A percentile compares a stretch with the other conserved stretches of the same genome.
phyloP scores from a whole-genome alignment of 345 rosid genomes.

The Excoecaria cochinchinensis region DNA sequence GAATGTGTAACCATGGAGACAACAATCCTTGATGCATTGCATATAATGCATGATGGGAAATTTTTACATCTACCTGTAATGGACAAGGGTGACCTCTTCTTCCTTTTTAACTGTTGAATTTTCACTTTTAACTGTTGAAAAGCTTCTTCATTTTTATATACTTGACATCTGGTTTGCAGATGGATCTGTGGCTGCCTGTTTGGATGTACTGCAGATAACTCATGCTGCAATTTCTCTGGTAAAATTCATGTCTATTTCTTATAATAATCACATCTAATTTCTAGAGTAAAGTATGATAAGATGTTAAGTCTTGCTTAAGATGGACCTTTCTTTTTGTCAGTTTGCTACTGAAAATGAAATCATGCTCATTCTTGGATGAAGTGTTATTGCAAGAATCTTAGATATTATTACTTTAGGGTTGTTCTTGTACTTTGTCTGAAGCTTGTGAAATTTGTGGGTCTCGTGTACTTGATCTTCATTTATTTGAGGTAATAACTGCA shows the following conservation, averaged over 20 bases:
- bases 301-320: background rate
- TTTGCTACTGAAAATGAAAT: background rate
- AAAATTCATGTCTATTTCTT: slow-evolving; percentile 23
- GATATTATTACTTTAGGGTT: background rate
- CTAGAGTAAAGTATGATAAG: background rate
- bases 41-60: slow-evolving; percentile 94
- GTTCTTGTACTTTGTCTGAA: background rate
- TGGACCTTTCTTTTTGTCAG: background rate
- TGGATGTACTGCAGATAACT: slow-evolving; percentile 91
- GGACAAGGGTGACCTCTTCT: slow-evolving; percentile 55
- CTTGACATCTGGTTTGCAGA: slow-evolving; percentile 47
- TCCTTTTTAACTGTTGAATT: background rate
- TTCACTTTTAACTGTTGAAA: no score
- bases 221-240: slow-evolving; percentile 98
- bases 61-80: slow-evolving; percentile 93
- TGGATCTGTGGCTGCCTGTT: slow-evolving; percentile 70
- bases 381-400: background rate
- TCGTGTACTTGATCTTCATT: background rate
- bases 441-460: background rate
- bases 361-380: background rate
- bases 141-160: background rate
- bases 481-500: background rate
- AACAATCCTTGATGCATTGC: slow-evolving; percentile 89
- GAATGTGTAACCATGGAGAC: slow-evolving; percentile 80
- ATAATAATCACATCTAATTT: background rate